Conservation (phyloP, 768 basidiomycete species). For the Epithele typhae region DNA sequence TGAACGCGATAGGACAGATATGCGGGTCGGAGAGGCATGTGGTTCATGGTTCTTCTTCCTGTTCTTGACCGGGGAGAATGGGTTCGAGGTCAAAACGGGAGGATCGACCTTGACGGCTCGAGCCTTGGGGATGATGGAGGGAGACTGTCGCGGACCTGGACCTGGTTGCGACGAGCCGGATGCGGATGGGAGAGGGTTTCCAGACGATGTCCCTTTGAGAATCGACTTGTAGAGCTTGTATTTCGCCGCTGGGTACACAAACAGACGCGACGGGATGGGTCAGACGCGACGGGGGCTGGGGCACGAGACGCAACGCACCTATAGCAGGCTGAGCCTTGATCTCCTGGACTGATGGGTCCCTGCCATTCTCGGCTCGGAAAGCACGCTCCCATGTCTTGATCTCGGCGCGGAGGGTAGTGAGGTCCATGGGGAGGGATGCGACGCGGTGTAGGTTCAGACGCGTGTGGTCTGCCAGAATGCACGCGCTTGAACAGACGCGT, state of each 20-base stretch:
- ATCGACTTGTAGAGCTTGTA: conserved; percentile 82
- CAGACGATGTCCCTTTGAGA: too few species aligned
- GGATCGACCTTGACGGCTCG: conserved; percentile 48
- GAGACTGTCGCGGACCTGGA: too few species aligned
- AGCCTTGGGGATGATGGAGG: conserved; percentile 42
- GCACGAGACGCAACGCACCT: conserved; percentile 43
- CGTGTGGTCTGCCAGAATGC: background rate
- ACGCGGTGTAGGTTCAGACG: too few species aligned
- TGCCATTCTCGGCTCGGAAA: conserved; percentile 52
- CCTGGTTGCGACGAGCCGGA: conserved; percentile 24
- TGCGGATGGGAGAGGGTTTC: too few species aligned
- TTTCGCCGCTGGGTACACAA: conserved; percentile 54
- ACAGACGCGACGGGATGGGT: conserved; percentile 6
- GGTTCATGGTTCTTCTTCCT: conserved; percentile 37
- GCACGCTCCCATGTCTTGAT: conserved; percentile 77
- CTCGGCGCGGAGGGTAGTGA: conserved; percentile 54
- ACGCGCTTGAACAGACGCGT: conserved; percentile 7
- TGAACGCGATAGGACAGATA: conserved; percentile 21
- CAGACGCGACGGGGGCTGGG: conserved; percentile 4
- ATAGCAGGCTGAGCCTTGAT: conserved; percentile 59
- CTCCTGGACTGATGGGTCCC: conserved; percentile 64
- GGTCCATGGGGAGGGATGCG: conserved; percentile 30
- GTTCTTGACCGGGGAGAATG: conserved; percentile 76
- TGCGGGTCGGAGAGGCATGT: conserved; percentile 11
- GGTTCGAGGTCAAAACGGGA: conserved; percentile 60